These are phyloP conservation scores for Acer negundo DNA, from an alignment of 345 rosid species.

Conservation along the genomic window DNA sequence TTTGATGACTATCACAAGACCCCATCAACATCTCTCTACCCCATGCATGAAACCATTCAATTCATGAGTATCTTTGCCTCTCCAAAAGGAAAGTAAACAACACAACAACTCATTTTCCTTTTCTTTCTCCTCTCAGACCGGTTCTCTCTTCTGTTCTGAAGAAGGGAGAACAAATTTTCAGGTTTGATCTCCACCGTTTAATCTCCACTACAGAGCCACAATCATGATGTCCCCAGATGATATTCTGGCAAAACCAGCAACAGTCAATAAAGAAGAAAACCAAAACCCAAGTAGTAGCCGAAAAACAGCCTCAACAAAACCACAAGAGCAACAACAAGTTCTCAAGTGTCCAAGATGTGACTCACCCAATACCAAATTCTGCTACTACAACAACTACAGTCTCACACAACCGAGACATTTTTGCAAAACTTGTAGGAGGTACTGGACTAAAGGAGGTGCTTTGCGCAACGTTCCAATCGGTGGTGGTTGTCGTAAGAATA, in stretches of 20 bases:
- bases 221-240: slow-evolving; percentile 38
- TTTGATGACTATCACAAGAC: slow-evolving; percentile 68
- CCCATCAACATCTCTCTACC: slow-evolving; percentile 33
- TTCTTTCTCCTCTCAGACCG: neutral
- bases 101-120: neutral
- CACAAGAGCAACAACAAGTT: slow-evolving; percentile 28
- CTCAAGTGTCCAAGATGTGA: slow-evolving; percentile 82
- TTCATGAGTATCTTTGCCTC: slow-evolving; percentile 43
- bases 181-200: neutral
- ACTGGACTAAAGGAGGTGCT: slow-evolving; percentile 90
- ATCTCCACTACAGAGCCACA: neutral
- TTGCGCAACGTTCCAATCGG: slow-evolving; percentile 83
- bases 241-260: slow-evolving; percentile 28
- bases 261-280: slow-evolving; percentile 30
- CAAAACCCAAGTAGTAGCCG: slow-evolving; percentile 34
- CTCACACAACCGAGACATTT: slow-evolving; percentile 85
- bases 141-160: neutral
- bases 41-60: slow-evolving; percentile 69
- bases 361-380: slow-evolving; percentile 83
- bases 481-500: slow-evolving; percentile 79
- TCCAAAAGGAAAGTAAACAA: slow-evolving; percentile 39
- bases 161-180: neutral
- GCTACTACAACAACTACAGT: slow-evolving; percentile 96
- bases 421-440: slow-evolving; percentile 80
- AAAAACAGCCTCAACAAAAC: slow-evolving; percentile 38